These are phyloP conservation scores for Hibiscus tridactylites DNA, from an alignment of 345 rosid genomes.

Conservation along the genomic window DNA sequence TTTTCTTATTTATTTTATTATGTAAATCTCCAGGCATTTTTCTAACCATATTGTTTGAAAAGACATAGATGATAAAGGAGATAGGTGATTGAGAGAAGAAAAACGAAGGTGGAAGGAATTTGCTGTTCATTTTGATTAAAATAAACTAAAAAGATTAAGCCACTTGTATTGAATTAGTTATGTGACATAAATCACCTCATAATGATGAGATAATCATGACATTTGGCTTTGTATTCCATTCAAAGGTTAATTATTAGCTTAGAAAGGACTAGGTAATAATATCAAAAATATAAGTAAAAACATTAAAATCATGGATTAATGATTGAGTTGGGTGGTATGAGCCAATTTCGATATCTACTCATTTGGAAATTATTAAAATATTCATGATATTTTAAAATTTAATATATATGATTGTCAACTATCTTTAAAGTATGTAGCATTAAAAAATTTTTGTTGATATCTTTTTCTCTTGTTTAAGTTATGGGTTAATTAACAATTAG, in stretches of 20 bases:
- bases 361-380: too few species aligned
- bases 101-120: neutral
- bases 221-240: neutral
- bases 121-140: neutral
- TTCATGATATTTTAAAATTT: too few species aligned
- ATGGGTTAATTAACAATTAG: too few species aligned
- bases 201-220: constrained; percentile 35
- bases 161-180: neutral
- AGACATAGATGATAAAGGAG: neutral
- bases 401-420: too few species aligned
- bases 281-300: neutral
- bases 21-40: constrained; percentile 1
- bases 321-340: too few species aligned
- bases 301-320: too few species aligned
- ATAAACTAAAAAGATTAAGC: neutral
- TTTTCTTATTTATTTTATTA: neutral
- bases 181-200: neutral
- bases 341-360: too few species aligned
- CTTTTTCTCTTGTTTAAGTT: too few species aligned
- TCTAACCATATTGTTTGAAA: constrained; percentile 5
- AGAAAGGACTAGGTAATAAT: neutral
- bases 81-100: neutral
- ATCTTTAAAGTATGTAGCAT: too few species aligned
- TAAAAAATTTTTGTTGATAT: too few species aligned
- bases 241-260: neutral